Conservation (phyloP, 2,329 filamentous ascomycete genomes). For the Neonectria sp. region DNA sequence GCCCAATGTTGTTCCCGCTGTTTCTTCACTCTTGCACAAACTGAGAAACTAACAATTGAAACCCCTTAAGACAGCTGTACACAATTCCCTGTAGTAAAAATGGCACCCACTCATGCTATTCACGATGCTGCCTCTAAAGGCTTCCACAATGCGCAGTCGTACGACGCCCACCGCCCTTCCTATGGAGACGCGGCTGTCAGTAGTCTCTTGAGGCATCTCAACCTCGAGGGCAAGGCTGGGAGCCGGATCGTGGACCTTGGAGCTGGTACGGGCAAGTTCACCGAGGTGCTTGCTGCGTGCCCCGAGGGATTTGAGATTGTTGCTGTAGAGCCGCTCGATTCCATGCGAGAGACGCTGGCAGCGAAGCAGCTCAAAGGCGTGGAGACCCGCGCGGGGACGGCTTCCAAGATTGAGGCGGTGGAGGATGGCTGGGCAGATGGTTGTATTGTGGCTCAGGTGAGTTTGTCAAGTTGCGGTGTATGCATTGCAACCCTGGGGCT, state of each 20-base stretch:
- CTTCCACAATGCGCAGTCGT: conserved; percentile 75
- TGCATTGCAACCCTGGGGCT: neutral
- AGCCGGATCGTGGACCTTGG: conserved; percentile 75
- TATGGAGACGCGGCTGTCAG: conserved; percentile 74
- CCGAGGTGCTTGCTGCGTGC: conserved; percentile 71
- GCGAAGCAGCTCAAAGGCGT: conserved; percentile 71
- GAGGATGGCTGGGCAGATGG: conserved; percentile 73
- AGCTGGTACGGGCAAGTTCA: conserved; percentile 80
- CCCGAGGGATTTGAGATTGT: conserved; percentile 73
- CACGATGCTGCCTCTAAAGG: conserved; percentile 68
- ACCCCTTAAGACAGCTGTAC: conserved; percentile 1
- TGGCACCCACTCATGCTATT: conserved; percentile 56
- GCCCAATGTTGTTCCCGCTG: neutral
- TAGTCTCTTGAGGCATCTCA: conserved; percentile 69
- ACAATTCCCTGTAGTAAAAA: conserved; percentile 23
- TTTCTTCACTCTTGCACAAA: conserved; percentile 18
- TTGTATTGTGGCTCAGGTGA: conserved; percentile 78
- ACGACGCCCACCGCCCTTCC: conserved; percentile 78
- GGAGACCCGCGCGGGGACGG: conserved; percentile 70
- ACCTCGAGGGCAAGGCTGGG: conserved; percentile 61
- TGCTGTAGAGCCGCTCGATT: conserved; percentile 75
- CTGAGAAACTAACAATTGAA: neutral
- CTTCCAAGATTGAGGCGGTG: conserved; percentile 68
- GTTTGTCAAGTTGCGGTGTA: conserved; percentile 42
- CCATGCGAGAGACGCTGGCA: conserved; percentile 74